Percentiles rank a stretch among this genome's conserved stretches.
These are phyloP conservation scores for Russula earlei DNA, from an alignment of 768 basidiomycete species.

Conservation along the genomic window DNA sequence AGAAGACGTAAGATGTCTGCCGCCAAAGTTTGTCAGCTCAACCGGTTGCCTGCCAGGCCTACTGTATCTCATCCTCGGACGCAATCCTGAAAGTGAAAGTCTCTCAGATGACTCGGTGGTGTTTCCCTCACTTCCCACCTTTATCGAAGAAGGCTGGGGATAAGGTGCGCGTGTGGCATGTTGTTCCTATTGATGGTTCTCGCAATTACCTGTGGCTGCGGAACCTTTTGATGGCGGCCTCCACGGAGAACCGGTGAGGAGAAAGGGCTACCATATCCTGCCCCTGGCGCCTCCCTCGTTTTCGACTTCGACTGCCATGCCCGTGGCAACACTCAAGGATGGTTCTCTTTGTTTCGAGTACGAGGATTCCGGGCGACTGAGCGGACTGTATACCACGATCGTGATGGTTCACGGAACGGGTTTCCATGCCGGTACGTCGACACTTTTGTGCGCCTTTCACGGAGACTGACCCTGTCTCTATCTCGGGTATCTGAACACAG, in stretches of 20 bases:
- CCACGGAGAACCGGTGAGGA: neutral
- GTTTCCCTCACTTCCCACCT: neutral
- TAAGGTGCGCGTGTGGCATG: neutral
- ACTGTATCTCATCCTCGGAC: too few relatives aligned
- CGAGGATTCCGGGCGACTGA: slow-evolving; percentile 13
- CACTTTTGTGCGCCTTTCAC: too few relatives aligned
- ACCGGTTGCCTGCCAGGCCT: too few relatives aligned
- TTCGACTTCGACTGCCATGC: slow-evolving; percentile 3
- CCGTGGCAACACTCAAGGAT: slow-evolving; percentile 8
- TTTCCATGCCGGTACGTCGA: slow-evolving; percentile 13
- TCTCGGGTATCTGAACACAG: neutral
- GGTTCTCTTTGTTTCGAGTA: slow-evolving; percentile 5
- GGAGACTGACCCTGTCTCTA: too few relatives aligned
- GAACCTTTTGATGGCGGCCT: neutral
- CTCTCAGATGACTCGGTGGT: too few relatives aligned
- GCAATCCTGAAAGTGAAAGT: too few relatives aligned
- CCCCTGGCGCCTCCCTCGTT: too few relatives aligned
- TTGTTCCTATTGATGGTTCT: neutral
- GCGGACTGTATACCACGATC: slow-evolving; percentile 13
- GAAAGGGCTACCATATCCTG: neutral
- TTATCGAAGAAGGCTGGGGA: neutral
- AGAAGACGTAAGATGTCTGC: too few relatives aligned
- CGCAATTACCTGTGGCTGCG: neutral
- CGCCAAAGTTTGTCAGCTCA: too few relatives aligned
- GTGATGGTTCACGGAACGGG: slow-evolving; percentile 19